These are phyloP conservation scores for Saccharomycopsis sp. DNA, from an alignment of 805 yeast species.

Conservation along the genomic window DNA sequence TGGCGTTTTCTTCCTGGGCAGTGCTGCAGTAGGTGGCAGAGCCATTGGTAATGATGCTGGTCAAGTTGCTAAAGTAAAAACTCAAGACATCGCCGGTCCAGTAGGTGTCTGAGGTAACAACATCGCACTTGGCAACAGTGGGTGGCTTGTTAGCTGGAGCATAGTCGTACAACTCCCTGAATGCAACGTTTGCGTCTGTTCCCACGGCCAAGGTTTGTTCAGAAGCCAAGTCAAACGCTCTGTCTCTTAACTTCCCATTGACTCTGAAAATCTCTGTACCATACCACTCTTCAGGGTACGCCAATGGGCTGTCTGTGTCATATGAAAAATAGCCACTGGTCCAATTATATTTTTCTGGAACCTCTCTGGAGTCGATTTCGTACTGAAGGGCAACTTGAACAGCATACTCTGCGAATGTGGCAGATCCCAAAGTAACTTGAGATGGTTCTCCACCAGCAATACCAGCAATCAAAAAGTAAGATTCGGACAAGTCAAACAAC, in stretches of 20 bases:
- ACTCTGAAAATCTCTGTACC: constrained; percentile 61
- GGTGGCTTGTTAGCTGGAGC: constrained; percentile 45
- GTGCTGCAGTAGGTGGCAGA: constrained; percentile 51
- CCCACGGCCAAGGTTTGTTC: constrained; percentile 38
- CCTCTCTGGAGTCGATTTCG: constrained; percentile 44
- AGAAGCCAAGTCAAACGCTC: constrained; percentile 45
- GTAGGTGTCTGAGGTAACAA: constrained; percentile 51
- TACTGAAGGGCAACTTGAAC: constrained; percentile 54
- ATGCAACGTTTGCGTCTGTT: constrained; percentile 33
- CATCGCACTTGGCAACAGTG: constrained; percentile 44
- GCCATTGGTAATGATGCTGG: constrained; percentile 46
- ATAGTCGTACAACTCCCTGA: constrained; percentile 40
- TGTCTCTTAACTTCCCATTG: constrained; percentile 48
- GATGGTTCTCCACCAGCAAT: constrained; percentile 58
- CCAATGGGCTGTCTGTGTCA: constrained; percentile 40
- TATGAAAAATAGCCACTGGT: constrained; percentile 50
- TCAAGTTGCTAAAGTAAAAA: constrained; percentile 40
- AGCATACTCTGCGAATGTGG: constrained; percentile 50
- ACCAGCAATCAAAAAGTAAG: constrained; percentile 57
- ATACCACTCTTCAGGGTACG: constrained; percentile 46
- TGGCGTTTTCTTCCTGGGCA: constrained; percentile 62
- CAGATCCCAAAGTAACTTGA: constrained; percentile 49
- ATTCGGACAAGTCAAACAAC: constrained; percentile 45
- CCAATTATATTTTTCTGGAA: constrained; percentile 40
- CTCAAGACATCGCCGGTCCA: constrained; percentile 46